A percentile compares a stretch with the other conserved stretches of the same genome.
phyloP scores from a whole-genome alignment of 2,329 filamentous ascomycete genomes.

The Diaporthe eres region DNA sequence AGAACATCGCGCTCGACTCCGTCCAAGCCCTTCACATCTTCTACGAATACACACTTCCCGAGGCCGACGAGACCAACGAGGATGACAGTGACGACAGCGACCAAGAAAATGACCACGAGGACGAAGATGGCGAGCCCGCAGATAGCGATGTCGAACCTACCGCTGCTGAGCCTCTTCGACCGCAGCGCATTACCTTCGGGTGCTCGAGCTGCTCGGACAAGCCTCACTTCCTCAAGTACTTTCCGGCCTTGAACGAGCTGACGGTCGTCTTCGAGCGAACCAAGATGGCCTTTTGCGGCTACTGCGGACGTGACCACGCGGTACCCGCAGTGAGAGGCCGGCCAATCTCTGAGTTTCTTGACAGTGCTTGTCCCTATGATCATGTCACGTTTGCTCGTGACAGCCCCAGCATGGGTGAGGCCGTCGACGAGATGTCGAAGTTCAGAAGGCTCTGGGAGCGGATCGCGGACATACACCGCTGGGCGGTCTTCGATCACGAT shows the following conservation, averaged over 20 bases:
- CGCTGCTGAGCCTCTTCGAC: not conserved
- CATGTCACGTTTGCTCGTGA: not conserved
- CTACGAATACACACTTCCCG: not conserved
- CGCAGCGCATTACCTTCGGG: not conserved
- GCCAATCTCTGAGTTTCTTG: not conserved
- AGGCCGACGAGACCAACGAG: not conserved
- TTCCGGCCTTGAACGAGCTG: not conserved
- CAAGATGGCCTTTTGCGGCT: fast-evolving
- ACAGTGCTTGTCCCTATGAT: not conserved
- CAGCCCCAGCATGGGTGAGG: not conserved
- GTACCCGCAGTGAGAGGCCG: fast-evolving
- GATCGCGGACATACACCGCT: fast-evolving
- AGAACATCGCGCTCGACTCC: not conserved
- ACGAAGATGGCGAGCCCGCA: not conserved
- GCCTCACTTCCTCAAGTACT: not conserved
- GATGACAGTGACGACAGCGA: not conserved
- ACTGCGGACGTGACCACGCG: fast-evolving
- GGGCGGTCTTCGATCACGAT: not conserved
- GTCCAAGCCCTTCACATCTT: not conserved
- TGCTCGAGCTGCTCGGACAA: not conserved
- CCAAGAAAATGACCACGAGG: not conserved
- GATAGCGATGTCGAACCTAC: not conserved
- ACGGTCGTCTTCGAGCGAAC: not conserved
- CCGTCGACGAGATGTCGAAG: not conserved
- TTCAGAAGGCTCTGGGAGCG: not conserved